Conservation (phyloP, 2,329 filamentous ascomycete species). For the Beauveria sp. region DNA sequence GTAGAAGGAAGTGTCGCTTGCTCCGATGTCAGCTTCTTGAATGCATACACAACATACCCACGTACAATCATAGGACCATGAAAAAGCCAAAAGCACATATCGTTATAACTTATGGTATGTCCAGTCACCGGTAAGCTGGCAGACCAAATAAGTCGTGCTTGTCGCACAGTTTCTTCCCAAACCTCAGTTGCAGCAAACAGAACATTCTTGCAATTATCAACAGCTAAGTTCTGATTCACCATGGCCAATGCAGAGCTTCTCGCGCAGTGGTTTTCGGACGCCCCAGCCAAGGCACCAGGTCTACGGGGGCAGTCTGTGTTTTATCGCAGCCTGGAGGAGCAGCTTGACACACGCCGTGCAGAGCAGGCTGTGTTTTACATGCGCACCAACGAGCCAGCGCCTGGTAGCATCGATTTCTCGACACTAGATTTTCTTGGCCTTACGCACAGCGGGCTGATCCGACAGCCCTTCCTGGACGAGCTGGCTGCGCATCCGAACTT, state of each 20-base stretch:
- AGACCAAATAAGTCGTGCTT: neutral
- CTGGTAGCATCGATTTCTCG: neutral
- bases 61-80: neutral
- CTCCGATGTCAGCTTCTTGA: neutral
- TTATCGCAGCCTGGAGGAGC: slow-evolving; percentile 4
- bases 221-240: neutral
- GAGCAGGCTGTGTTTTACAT: neutral
- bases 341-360: neutral
- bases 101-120: neutral
- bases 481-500: neutral
- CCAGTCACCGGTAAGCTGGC: neutral
- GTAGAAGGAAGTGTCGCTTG: neutral
- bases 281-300: neutral
- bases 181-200: neutral
- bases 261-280: neutral
- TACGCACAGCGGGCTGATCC: neutral
- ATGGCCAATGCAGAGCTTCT: neutral
- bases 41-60: neutral
- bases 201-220: neutral
- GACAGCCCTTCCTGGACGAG: neutral
- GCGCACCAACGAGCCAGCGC: neutral
- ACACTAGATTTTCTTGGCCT: neutral
- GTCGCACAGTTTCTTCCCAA: neutral
- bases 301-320: slow-evolving; percentile 6
- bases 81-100: neutral